Conservation (phyloP, 2,329 filamentous ascomycete species). For the Claviceps maximensis region DNA sequence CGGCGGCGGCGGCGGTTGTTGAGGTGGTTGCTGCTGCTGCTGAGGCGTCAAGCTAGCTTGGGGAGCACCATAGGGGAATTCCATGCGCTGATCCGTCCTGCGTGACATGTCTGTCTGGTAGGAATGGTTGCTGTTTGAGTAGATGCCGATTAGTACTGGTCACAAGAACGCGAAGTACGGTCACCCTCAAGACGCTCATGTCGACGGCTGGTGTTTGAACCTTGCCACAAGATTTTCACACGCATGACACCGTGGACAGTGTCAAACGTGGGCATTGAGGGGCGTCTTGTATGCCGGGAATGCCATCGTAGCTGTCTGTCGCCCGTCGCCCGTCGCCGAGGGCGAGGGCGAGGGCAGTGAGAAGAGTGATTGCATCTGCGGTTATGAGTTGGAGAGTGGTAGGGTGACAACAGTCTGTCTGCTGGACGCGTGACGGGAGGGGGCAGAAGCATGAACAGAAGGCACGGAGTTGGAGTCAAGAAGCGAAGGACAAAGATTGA, state of each 20-base stretch:
- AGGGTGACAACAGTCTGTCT: neutral
- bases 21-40: slow-evolving; percentile 14
- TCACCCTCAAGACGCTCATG: neutral
- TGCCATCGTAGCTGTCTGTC: neutral
- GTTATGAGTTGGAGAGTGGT: neutral
- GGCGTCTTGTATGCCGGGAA: neutral
- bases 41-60: slow-evolving; percentile 26
- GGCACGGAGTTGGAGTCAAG: neutral
- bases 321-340: neutral
- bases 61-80: slow-evolving; percentile 27
- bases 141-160: slow-evolving; percentile 15
- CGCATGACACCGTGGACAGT: neutral
- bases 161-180: neutral
- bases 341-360: neutral
- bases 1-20: slow-evolving; percentile 16
- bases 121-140: slow-evolving; percentile 26
- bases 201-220: neutral
- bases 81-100: slow-evolving; percentile 27
- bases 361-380: neutral
- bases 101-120: slow-evolving; percentile 39
- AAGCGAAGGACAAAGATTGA: too few relatives aligned
- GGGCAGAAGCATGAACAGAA: neutral
- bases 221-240: neutral
- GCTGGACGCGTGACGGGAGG: neutral
- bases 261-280: neutral